Conservation (phyloP, 176 grass and related monocot genomes). For the Rhipidocladum racemiflorum region DNA sequence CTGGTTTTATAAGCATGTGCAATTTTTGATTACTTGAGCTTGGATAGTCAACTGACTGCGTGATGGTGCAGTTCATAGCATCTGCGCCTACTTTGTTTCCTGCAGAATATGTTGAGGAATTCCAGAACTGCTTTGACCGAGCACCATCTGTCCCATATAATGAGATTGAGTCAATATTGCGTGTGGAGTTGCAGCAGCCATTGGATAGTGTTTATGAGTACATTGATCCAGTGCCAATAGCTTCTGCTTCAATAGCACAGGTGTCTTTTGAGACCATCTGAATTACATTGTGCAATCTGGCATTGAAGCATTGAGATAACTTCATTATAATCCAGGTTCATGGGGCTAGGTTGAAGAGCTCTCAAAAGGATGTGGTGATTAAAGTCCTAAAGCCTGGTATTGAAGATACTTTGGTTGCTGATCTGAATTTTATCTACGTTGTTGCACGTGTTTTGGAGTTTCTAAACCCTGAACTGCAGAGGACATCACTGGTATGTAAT, state of each 20-base stretch:
- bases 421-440: constrained; percentile 93
- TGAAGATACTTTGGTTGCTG: constrained; percentile 89
- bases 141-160: constrained; percentile 69
- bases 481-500: constrained; percentile 72
- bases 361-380: constrained; percentile 93
- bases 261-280: constrained; percentile 35
- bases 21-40: background rate
- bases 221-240: constrained; percentile 87
- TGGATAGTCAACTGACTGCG: constrained; percentile 28
- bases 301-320: constrained; percentile 1
- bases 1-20: background rate
- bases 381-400: constrained; percentile 95
- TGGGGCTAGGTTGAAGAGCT: constrained; percentile 85
- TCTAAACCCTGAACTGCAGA: constrained; percentile 83
- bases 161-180: constrained; percentile 80
- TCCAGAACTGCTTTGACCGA: constrained; percentile 90
- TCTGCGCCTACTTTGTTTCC: constrained; percentile 95
- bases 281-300: background rate
- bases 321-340: constrained; percentile 66
- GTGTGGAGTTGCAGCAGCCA: constrained; percentile 80
- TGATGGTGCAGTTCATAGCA: constrained; percentile 76
- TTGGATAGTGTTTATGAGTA: constrained; percentile 84
- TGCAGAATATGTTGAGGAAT: constrained; percentile 92
- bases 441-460: constrained; percentile 91
- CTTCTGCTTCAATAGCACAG: constrained; percentile 94